Percentiles rank a stretch among this genome's conserved stretches.
Conservation (phyloP, 257 asterid species). For the Coffea eugenioides region DNA sequence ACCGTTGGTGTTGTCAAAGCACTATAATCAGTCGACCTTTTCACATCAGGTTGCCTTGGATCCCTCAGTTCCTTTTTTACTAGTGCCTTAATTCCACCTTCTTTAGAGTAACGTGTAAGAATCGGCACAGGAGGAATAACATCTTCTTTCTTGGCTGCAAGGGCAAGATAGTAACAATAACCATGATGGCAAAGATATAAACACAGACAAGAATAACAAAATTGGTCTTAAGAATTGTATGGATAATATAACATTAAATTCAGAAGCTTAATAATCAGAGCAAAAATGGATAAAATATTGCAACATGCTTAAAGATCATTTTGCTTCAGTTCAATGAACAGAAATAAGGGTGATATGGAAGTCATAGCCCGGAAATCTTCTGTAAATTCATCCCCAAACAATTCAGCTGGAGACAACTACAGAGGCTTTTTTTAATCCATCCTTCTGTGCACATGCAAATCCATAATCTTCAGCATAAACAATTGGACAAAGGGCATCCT, state of each 20-base stretch:
- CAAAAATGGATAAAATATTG: too few species aligned
- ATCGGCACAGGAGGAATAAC: conserved; percentile 84
- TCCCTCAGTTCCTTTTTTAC: conserved; percentile 85
- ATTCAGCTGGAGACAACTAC: neutral
- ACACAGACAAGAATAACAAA: neutral
- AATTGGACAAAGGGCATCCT: neutral
- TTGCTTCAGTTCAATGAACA: too few species aligned
- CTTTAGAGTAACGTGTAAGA: conserved; percentile 82
- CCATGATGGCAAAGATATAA: neutral
- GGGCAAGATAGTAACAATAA: conserved; percentile 19
- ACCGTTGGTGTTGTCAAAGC: conserved; percentile 70
- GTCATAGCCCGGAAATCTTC: neutral
- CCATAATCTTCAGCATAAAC: neutral
- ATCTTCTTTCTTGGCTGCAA: conserved; percentile 91
- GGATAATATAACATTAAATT: too few species aligned
- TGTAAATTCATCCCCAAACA: neutral
- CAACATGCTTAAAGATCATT: too few species aligned
- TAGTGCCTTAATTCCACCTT: conserved; percentile 81
- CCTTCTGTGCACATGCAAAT: neutral
- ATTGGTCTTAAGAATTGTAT: neutral
- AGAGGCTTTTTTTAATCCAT: neutral
- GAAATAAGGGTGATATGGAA: neutral
- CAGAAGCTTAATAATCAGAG: too few species aligned
- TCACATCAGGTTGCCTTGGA: conserved; percentile 67
- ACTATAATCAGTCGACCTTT: conserved; percentile 56